These are phyloP conservation scores for Solanum appendiculatum DNA, from an alignment of 257 asterid genomes.

Conservation along the genomic window DNA sequence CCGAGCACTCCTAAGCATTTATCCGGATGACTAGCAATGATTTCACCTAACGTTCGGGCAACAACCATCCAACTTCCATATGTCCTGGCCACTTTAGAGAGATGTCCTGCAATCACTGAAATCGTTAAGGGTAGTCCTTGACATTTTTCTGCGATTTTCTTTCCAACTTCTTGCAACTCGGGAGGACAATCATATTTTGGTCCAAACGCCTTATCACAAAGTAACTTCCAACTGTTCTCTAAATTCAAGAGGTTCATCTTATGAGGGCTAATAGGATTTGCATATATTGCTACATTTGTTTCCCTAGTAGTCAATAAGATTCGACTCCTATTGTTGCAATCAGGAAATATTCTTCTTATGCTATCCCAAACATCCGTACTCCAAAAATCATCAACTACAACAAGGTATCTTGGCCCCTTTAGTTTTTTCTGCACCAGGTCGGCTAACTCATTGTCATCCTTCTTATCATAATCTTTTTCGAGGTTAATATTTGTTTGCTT, in stretches of 20 bases:
- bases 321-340: not conserved
- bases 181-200: not conserved
- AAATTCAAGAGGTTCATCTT: not conserved
- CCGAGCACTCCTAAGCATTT: not conserved
- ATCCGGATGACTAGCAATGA: not conserved
- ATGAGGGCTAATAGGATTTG: not conserved
- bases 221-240: not conserved
- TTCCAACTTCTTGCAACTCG: not conserved
- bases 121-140: constrained; percentile 3
- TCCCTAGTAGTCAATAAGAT: constrained; percentile 3
- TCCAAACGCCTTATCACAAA: not conserved
- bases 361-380: not conserved
- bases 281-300: not conserved
- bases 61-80: not conserved
- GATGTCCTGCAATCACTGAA: not conserved
- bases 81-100: not conserved
- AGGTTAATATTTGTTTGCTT: no score
- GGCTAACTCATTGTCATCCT: not conserved
- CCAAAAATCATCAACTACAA: constrained; percentile 5
- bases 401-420: not conserved
- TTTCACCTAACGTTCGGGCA: not conserved
- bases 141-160: not conserved
- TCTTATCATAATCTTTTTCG: not conserved
- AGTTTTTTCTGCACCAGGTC: not conserved
- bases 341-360: not conserved